A percentile compares a stretch with the other conserved stretches of the same genome.
phyloP scores from a whole-genome alignment of 2,329 filamentous ascomycete species.

The Corynespora cassiicola region DNA sequence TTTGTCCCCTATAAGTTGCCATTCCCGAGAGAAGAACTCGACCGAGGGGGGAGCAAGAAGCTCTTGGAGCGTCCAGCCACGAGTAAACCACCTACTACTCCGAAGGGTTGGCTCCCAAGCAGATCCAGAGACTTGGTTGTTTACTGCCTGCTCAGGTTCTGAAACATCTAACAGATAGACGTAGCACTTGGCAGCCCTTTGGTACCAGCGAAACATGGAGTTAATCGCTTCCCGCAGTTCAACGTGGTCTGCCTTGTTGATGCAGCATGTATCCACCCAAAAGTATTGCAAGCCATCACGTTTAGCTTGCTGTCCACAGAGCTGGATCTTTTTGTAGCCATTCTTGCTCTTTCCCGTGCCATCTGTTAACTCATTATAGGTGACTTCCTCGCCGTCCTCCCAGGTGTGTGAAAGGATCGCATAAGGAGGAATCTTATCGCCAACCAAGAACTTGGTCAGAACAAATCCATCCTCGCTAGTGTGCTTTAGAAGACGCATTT shows the following conservation, averaged over 20 bases:
- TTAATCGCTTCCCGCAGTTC: constrained; percentile 1
- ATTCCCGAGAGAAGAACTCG: constrained; percentile 8
- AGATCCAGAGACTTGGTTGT: constrained; percentile 4
- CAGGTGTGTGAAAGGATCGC: no score
- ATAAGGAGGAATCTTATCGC: no score
- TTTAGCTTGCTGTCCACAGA: constrained; percentile 2
- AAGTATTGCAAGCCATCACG: neutral
- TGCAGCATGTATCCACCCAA: no score
- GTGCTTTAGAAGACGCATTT: no score
- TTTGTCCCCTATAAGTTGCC: constrained; percentile 11
- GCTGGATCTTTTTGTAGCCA: no score
- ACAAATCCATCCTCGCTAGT: no score
- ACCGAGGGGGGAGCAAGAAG: constrained; percentile 11
- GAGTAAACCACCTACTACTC: constrained; percentile 9
- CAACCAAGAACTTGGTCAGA: no score
- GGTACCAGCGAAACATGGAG: constrained; percentile 16
- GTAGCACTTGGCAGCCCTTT: constrained; percentile 21
- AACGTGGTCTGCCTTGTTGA: no score
- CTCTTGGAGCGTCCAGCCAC: constrained; percentile 14
- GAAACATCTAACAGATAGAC: constrained; percentile 22
- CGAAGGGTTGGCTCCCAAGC: constrained; percentile 5
- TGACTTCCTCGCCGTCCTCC: no score
- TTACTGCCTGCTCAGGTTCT: constrained; percentile 8
- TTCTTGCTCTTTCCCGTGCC: no score
- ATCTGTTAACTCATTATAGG: no score